A percentile compares a stretch with the other conserved stretches of the same genome.
These are phyloP conservation scores for Mortierella hygrophila DNA, from an alignment of 192 early-diverging fungal species.

Conservation along the genomic window DNA sequence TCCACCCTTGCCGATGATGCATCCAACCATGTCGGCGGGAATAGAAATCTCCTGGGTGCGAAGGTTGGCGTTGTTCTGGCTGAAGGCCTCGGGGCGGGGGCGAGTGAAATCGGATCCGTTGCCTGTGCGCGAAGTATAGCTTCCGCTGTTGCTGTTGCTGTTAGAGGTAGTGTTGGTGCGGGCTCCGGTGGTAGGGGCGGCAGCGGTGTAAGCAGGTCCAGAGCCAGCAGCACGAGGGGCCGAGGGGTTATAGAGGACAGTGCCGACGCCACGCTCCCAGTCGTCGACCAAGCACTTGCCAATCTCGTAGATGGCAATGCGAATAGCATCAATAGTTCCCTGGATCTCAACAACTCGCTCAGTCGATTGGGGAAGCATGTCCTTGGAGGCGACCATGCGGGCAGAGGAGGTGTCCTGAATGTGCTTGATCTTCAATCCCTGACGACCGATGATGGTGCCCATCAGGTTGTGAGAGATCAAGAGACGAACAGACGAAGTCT, in stretches of 20 bases:
- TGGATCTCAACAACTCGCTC: slow-evolving; percentile 93
- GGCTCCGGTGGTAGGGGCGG: slow-evolving; percentile 18
- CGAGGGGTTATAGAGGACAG: slow-evolving; percentile 88
- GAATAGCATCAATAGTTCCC: slow-evolving; percentile 88
- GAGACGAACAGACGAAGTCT: slow-evolving; percentile 79
- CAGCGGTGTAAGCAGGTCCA: slow-evolving; percentile 31
- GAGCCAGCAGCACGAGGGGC: slow-evolving; percentile 44
- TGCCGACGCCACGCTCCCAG: slow-evolving; percentile 84
- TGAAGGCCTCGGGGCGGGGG: slow-evolving; percentile 42
- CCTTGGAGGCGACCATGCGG: slow-evolving; percentile 89
- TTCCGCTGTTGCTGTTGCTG: slow-evolving; percentile 57
- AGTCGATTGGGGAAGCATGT: slow-evolving; percentile 92
- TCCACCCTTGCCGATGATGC: slow-evolving; percentile 96
- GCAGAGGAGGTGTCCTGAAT: slow-evolving; percentile 93
- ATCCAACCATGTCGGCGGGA: slow-evolving; percentile 96
- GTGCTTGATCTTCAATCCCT: slow-evolving; percentile 94
- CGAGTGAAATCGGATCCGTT: slow-evolving; percentile 69
- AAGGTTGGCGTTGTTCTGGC: slow-evolving; percentile 60
- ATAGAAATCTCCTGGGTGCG: slow-evolving; percentile 92
- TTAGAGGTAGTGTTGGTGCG: slow-evolving; percentile 56
- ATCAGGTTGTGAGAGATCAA: slow-evolving; percentile 93
- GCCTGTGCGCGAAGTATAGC: slow-evolving; percentile 65
- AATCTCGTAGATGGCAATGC: slow-evolving; percentile 87
- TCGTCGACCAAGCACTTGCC: slow-evolving; percentile 89
- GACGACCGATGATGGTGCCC: slow-evolving; percentile 94